Evolutionary conservation across 2,329 filamentous ascomycete species (phyloP).

Genomic region (Coniosporium tulheliwenetii): DNA sequence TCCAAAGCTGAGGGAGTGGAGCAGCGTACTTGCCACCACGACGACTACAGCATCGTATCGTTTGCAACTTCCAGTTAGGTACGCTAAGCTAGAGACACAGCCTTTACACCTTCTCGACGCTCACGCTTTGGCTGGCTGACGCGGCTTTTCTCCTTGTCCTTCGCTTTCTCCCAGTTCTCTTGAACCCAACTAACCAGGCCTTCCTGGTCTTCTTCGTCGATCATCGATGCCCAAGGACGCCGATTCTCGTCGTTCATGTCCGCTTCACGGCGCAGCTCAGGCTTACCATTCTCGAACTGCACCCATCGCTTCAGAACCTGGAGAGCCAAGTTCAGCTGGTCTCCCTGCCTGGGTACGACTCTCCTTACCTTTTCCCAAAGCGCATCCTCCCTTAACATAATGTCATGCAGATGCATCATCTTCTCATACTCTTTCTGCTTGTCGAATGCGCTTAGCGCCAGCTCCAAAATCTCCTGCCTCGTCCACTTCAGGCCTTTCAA

Average conservation of each 20-base stretch:
- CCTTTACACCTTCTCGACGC: too few relatives aligned
- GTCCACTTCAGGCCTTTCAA: constrained; percentile 6
- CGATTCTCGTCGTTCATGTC: background rate
- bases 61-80: too few relatives aligned
- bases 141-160: too few relatives aligned
- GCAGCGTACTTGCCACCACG: too few relatives aligned
- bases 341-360: constrained; percentile 11
- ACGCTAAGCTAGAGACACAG: too few relatives aligned
- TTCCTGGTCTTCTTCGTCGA: background rate
- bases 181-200: too few relatives aligned
- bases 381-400: constrained; percentile 17
- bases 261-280: constrained; percentile 2
- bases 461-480: constrained; percentile 32
- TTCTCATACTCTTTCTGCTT: constrained; percentile 28
- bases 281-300: constrained; percentile 10
- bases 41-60: too few relatives aligned
- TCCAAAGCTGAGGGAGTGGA: too few relatives aligned
- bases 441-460: constrained; percentile 38
- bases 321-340: constrained; percentile 10
- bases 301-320: constrained; percentile 20
- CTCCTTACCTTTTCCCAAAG: constrained; percentile 32
- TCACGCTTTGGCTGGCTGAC: too few relatives aligned
- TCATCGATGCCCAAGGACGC: background rate
- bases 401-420: constrained; percentile 22
- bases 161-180: too few relatives aligned